phyloP scores from a whole-genome alignment of 495 filamentous ascomycete genomes.

The Tirmania nivea region DNA sequence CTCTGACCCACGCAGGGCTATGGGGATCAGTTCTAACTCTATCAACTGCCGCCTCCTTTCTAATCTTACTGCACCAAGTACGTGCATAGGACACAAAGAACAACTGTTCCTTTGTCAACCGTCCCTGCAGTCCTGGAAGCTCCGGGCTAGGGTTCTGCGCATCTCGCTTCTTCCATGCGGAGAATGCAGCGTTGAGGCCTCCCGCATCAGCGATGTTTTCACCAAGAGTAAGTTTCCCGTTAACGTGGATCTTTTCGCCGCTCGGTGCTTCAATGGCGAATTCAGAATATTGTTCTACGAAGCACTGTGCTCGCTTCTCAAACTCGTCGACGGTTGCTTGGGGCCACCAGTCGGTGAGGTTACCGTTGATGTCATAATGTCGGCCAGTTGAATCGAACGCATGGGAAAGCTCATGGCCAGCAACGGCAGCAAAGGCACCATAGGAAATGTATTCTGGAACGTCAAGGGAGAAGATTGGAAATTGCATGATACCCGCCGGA shows the following conservation, averaged over 20 bases:
- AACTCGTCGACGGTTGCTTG: conserved; percentile 38
- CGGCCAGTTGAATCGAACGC: conserved; percentile 50
- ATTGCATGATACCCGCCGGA: conserved; percentile 52
- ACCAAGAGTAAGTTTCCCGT: conserved; percentile 43
- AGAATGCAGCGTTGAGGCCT: conserved; percentile 41
- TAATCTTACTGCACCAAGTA: conserved; percentile 46
- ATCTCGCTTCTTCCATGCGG: conserved; percentile 42
- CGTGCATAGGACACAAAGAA: conserved; percentile 49
- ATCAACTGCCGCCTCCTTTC: conserved; percentile 32
- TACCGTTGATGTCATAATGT: conserved; percentile 44
- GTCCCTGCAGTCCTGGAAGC: conserved; percentile 37
- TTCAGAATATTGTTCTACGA: conserved; percentile 45
- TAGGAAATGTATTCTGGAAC: conserved; percentile 46
- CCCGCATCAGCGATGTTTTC: conserved; percentile 65
- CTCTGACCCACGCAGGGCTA: conserved; percentile 37
- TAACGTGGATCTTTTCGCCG: conserved; percentile 39
- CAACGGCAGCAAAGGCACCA: conserved; percentile 47
- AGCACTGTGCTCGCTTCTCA: conserved; percentile 42
- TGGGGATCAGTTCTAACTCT: conserved; percentile 42
- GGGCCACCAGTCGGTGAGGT: conserved; percentile 51
- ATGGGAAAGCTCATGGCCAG: conserved; percentile 54
- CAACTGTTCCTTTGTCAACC: conserved; percentile 47
- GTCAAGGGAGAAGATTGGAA: conserved; percentile 39
- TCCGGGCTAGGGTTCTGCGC: conserved; percentile 28
- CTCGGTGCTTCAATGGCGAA: conserved; percentile 36